Conservation (phyloP, 495 filamentous ascomycete genomes). For the Neurospora tetraspora region DNA sequence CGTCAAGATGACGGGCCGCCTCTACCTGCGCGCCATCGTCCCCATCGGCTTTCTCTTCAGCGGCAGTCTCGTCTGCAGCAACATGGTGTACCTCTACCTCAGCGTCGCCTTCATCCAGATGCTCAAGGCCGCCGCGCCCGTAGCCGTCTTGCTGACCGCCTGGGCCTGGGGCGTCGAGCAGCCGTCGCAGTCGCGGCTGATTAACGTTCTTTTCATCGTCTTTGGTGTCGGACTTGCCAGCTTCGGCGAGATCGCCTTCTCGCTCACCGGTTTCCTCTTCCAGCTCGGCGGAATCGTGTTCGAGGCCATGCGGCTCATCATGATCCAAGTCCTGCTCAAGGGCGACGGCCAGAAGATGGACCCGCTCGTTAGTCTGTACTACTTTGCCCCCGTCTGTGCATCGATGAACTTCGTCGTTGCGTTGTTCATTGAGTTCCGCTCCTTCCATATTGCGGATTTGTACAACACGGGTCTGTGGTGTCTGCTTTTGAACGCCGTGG, state of each 20-base stretch:
- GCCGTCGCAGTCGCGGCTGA: slow-evolving; percentile 47
- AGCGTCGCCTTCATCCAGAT: slow-evolving; percentile 76
- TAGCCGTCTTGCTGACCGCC: slow-evolving; percentile 53
- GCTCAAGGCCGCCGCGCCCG: slow-evolving; percentile 67
- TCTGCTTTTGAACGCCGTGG: slow-evolving; percentile 56
- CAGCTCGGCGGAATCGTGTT: slow-evolving; percentile 61
- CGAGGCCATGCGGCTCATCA: slow-evolving; percentile 66
- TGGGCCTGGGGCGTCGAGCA: slow-evolving; percentile 56
- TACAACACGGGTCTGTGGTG: slow-evolving; percentile 44
- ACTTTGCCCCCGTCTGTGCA: slow-evolving; percentile 72
- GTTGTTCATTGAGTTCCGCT: slow-evolving; percentile 46
- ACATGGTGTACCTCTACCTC: slow-evolving; percentile 65
- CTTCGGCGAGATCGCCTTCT: slow-evolving; percentile 66
- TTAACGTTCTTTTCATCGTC: slow-evolving; percentile 67
- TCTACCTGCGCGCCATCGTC: slow-evolving; percentile 62
- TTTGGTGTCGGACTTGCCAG: slow-evolving; percentile 63
- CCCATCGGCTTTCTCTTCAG: slow-evolving; percentile 68
- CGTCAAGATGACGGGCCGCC: slow-evolving; percentile 56
- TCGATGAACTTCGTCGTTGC: slow-evolving; percentile 62
- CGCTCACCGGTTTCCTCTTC: slow-evolving; percentile 55
- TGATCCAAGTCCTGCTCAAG: slow-evolving; percentile 64
- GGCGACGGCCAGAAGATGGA: slow-evolving; percentile 68
- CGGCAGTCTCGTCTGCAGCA: slow-evolving; percentile 61
- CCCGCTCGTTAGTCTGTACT: slow-evolving; percentile 74
- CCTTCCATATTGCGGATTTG: slow-evolving; percentile 44